Conservation (phyloP, 192 early-diverging fungal genomes). For the Coemansia sp. region DNA sequence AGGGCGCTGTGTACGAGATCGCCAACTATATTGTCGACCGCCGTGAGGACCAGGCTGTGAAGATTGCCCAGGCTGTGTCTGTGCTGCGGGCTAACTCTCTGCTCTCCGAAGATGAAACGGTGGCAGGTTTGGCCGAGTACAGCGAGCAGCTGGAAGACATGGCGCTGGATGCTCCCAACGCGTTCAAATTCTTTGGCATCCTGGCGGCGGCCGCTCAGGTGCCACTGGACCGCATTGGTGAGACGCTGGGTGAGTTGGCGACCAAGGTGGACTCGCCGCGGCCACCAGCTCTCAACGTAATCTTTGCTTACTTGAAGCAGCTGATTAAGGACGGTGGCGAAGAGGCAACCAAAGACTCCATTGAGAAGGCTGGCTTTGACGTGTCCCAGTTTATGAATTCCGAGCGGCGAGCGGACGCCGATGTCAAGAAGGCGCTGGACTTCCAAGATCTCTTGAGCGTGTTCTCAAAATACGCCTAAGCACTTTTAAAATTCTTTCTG, state of each 20-base stretch:
- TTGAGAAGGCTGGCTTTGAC: slow-evolving; percentile 48
- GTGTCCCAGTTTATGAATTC: slow-evolving; percentile 33
- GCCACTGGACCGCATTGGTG: slow-evolving; percentile 49
- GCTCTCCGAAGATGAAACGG: slow-evolving; percentile 54
- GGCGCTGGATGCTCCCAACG: slow-evolving; percentile 68
- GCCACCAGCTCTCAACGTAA: slow-evolving; percentile 27
- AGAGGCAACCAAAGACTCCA: slow-evolving; percentile 23
- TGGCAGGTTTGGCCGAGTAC: slow-evolving; percentile 56
- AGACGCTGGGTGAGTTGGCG: slow-evolving; percentile 47
- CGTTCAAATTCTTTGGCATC: slow-evolving; percentile 63
- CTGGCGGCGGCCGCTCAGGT: slow-evolving; percentile 59
- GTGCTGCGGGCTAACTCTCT: slow-evolving; percentile 48
- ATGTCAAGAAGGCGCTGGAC: slow-evolving; percentile 29
- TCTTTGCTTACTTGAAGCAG: slow-evolving; percentile 41
- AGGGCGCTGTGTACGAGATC: slow-evolving; percentile 57
- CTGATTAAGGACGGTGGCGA: slow-evolving; percentile 21
- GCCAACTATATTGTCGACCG: slow-evolving; percentile 66
- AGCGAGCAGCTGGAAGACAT: slow-evolving; percentile 70
- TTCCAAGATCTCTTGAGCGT: slow-evolving; percentile 24
- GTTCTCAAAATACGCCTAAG: slow-evolving; percentile 31
- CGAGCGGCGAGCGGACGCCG: slow-evolving; percentile 29
- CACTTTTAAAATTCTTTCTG: background rate
- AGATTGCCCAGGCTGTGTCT: slow-evolving; percentile 55
- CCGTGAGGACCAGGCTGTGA: slow-evolving; percentile 56
- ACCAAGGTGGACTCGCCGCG: slow-evolving; percentile 14